Evolutionary conservation across 108 stramenopile species (phyloP).

Genomic region (Pseudonitzschia multistriata): DNA sequence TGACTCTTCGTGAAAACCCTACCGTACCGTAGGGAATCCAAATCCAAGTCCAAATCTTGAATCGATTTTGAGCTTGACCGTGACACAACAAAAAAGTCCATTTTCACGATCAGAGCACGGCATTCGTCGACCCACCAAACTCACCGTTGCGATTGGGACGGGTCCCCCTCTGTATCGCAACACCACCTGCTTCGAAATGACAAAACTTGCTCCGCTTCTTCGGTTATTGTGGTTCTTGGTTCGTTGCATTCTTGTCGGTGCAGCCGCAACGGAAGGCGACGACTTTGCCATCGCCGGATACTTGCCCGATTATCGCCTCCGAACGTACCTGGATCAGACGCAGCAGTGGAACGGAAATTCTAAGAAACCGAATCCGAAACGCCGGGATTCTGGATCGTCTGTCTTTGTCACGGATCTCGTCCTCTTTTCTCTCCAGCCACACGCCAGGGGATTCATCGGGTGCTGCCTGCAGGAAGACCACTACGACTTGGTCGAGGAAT

Average conservation of each 20-base stretch:
- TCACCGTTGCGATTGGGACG: not conserved
- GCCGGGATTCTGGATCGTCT: slow-evolving; percentile 1
- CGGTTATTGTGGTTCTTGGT: not conserved
- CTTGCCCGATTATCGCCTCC: slow-evolving; percentile 67
- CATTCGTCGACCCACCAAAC: not conserved
- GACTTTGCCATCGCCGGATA: slow-evolving; percentile 61
- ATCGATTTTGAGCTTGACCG: too few relatives aligned
- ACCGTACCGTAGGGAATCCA: too few relatives aligned
- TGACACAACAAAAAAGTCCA: too few relatives aligned
- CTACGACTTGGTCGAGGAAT: slow-evolving; percentile 43
- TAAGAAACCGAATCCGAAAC: slow-evolving; percentile 30
- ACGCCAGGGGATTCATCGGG: slow-evolving; percentile 4
- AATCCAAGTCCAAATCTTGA: too few relatives aligned
- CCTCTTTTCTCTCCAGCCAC: slow-evolving; percentile 60
- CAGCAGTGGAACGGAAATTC: not conserved
- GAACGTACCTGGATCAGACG: not conserved
- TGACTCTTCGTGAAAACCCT: too few relatives aligned
- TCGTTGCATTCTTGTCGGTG: not conserved
- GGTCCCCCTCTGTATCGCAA: not conserved
- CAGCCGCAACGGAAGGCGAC: slow-evolving; percentile 2
- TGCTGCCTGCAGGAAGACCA: slow-evolving; percentile 62
- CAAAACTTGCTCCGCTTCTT: not conserved
- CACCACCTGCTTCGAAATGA: too few relatives aligned
- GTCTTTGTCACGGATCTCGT: slow-evolving; percentile 59
- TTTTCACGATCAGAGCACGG: too few relatives aligned